Percentiles rank a stretch among this genome's conserved stretches.
Evolutionary conservation across 345 rosid genomes (phyloP).

Genomic region (Lagerstroemia speciosa): DNA sequence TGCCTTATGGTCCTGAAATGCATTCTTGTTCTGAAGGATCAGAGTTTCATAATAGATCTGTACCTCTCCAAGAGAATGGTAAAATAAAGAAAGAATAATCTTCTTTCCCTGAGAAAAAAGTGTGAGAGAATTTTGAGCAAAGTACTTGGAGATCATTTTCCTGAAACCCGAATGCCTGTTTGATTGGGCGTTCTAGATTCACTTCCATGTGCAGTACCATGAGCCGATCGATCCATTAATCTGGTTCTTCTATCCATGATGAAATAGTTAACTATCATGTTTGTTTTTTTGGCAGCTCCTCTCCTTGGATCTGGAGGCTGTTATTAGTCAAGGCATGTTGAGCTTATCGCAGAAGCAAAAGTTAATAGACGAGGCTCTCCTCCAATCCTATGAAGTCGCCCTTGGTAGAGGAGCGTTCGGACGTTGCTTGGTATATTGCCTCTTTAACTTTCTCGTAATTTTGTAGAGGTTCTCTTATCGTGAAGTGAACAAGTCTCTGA

Average conservation of each 20-base stretch:
- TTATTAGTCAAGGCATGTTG: slow-evolving; percentile 39
- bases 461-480: neutral
- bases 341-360: slow-evolving; percentile 43
- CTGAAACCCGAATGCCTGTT: neutral
- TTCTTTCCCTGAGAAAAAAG: neutral
- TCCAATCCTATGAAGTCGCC: slow-evolving; percentile 44
- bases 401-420: slow-evolving; percentile 59
- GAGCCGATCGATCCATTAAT: neutral
- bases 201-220: neutral
- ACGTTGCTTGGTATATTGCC: slow-evolving; percentile 37
- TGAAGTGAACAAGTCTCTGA: neutral
- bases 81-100: neutral
- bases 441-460: neutral
- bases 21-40: neutral
- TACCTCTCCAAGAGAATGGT: neutral
- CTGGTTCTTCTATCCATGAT: neutral
- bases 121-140: neutral
- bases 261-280: neutral
- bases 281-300: slow-evolving; percentile 31
- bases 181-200: neutral
- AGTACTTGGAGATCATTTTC: neutral
- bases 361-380: slow-evolving; percentile 40
- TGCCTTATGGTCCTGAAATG: neutral
- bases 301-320: slow-evolving; percentile 41
- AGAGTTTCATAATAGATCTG: neutral